Conservation (phyloP, 2,329 filamentous ascomycete species). For the Dissoconium aciculare region DNA sequence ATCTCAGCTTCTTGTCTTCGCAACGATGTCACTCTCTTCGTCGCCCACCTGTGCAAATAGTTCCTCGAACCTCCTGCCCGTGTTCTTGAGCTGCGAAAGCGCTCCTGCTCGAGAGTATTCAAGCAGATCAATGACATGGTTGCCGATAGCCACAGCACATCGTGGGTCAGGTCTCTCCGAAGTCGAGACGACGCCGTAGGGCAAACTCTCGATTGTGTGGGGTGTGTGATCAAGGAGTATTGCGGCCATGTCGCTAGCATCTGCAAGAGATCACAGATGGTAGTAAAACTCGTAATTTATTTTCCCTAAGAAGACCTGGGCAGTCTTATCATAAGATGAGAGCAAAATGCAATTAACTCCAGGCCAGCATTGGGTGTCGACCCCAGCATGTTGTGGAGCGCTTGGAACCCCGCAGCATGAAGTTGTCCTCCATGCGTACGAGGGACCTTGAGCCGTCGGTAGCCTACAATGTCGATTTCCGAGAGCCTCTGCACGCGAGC, state of each 20-base stretch:
- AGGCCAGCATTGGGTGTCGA: too few relatives aligned
- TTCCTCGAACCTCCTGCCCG: conserved; percentile 9
- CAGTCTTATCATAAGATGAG: too few relatives aligned
- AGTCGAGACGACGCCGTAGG: conserved; percentile 20
- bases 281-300: too few relatives aligned
- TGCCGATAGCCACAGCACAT: conserved; percentile 20
- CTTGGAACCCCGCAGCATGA: too few relatives aligned
- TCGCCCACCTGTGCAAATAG: conserved; percentile 13
- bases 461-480: too few relatives aligned
- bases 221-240: conserved; percentile 14
- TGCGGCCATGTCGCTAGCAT: conserved; percentile 7
- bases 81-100: conserved; percentile 35
- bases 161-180: conserved; percentile 13
- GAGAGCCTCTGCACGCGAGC: too few relatives aligned
- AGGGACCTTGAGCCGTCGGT: too few relatives aligned
- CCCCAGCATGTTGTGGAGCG: too few relatives aligned
- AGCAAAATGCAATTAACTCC: too few relatives aligned
- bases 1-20: not conserved
- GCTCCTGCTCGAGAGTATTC: conserved; percentile 31
- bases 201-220: conserved; percentile 18
- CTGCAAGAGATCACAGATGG: too few relatives aligned
- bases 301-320: too few relatives aligned
- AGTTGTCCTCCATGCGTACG: too few relatives aligned
- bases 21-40: not conserved
- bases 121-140: conserved; percentile 17